A percentile compares a stretch with the other conserved stretches of the same genome.
Evolutionary conservation across 2,329 filamentous ascomycete species (phyloP).

Genomic region (Metarhizium rileyi): DNA sequence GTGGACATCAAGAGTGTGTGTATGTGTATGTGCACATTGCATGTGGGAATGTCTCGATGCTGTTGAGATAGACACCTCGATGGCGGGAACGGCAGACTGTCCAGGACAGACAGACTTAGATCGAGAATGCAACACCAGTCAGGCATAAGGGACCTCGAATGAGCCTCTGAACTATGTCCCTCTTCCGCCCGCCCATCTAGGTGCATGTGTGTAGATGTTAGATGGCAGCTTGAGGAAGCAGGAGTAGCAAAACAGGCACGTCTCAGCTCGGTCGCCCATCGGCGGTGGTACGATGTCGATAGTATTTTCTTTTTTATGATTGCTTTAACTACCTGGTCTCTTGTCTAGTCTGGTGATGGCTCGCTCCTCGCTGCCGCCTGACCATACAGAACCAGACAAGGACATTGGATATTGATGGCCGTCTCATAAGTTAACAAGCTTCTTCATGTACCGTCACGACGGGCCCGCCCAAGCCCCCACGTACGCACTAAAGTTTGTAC

Average conservation of each 20-base stretch:
- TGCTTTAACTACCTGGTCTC: neutral
- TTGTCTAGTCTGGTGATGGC: neutral
- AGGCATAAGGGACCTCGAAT: no score
- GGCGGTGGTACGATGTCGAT: neutral
- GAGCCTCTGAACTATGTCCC: no score
- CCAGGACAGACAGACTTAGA: neutral
- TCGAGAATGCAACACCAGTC: neutral
- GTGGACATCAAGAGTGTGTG: neutral
- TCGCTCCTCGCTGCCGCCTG: neutral
- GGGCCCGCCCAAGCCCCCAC: neutral
- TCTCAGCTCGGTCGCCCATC: neutral
- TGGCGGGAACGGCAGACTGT: neutral
- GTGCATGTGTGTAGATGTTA: no score
- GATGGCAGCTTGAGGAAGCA: no score
- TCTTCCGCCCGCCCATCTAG: neutral
- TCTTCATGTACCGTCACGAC: neutral
- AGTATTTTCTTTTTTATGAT: neutral
- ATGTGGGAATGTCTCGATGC: neutral
- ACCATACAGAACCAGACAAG: no score
- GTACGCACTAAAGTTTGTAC: no score
- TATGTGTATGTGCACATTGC: neutral
- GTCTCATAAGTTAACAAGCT: neutral
- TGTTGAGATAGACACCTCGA: neutral
- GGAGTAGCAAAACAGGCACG: neutral
- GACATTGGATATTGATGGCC: no score